These are phyloP conservation scores for Solanum pinnatisectum DNA, from an alignment of 257 asterid species.

Conservation along the genomic window DNA sequence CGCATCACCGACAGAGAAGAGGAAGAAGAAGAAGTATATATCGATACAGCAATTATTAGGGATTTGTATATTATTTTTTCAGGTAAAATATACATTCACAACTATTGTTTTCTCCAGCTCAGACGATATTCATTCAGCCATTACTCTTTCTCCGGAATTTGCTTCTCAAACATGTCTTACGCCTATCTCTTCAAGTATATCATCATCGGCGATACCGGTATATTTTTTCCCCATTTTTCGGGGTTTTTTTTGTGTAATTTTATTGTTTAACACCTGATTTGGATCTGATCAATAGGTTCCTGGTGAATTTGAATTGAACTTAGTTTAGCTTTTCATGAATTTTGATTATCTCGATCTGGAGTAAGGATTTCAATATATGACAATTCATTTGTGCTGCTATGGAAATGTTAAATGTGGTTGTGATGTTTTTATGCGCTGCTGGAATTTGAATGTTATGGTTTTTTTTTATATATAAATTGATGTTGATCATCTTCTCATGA, in stretches of 20 bases:
- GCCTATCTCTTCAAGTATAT: slow-evolving; percentile 86
- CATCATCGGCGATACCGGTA: slow-evolving; percentile 95
- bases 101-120: not conserved
- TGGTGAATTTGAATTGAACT: not conserved
- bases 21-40: not conserved
- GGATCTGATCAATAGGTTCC: not conserved
- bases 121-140: not conserved
- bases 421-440: not conserved
- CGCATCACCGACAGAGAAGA: not conserved
- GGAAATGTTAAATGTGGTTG: not conserved
- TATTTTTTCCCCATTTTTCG: not conserved
- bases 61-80: not conserved
- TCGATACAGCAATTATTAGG: not conserved
- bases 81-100: not conserved
- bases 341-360: not conserved
- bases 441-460: not conserved
- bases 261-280: not conserved
- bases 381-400: not conserved
- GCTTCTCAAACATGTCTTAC: slow-evolving; percentile 46
- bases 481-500: not conserved
- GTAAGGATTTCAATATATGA: not conserved
- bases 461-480: not conserved
- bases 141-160: not conserved
- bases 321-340: not conserved
- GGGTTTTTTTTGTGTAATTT: not conserved